Evolutionary conservation across 345 rosid genomes (phyloP), one percentile per base, ranked within the genome.

Genomic region (Pistacia integerrima): DNA sequence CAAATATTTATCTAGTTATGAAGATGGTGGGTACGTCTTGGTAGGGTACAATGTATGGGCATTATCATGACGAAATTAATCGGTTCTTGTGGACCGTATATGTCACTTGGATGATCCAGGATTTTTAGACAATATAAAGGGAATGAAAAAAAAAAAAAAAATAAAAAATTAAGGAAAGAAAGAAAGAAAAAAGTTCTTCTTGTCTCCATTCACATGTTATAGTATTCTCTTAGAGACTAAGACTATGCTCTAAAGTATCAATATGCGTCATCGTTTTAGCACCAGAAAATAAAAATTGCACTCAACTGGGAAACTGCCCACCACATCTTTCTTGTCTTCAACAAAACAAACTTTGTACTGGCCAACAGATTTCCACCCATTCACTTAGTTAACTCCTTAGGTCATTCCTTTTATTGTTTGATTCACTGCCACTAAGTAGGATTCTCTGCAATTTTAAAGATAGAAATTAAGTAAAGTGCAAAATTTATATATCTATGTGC

Each of bases 361-460:
- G 85, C 89, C 88, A 83, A 84, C 76, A 81, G 83, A 84, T 76
- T 64, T 69, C 86, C 80, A 85, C 82, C 80, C 74, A 80, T 71
- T 84, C 70, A 69, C 73, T 79, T 58, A 72, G 61, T 62, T 77
- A 68, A 74, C 73, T 73, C 69, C 46, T 74, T 74, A 62, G 76
- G 35, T 67, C 54, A 52, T 69, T 76, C 68, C 38, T 48, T 54
- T 64, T 22, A 22, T 22, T 56, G 69, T 58, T 38, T 25, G 71
- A 78, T 77, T 78, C 78, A 78, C 76, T 79, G 59, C 78, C 86
- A 87, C 76, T 74, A 76, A 61, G 60, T 67, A 79, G 8, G 25
- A 25, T 25, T 25, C 25, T 25, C 67, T 77, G 73, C 76, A 74
- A 80, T 74, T 33, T 55, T 74, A 60, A 76, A 77, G 70, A 75